phyloP scores from a whole-genome alignment of 768 basidiomycete genomes.

The Agaricus sinodeliciosus region DNA sequence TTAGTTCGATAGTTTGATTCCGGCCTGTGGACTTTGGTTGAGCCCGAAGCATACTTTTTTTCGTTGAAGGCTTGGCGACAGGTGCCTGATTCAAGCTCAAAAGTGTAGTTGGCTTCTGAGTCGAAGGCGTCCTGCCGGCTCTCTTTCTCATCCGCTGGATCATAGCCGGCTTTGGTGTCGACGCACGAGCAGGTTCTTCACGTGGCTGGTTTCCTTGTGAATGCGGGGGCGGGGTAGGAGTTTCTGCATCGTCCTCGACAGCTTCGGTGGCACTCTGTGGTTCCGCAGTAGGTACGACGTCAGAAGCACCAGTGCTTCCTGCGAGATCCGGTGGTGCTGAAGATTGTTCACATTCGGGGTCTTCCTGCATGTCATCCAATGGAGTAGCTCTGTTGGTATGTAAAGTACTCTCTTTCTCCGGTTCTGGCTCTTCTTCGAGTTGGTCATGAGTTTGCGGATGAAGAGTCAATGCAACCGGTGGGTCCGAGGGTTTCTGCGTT shows the following conservation, averaged over 20 bases:
- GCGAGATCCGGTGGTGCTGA: slow-evolving; percentile 32
- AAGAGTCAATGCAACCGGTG: not conserved
- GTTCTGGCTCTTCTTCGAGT: not conserved
- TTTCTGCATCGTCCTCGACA: slow-evolving; percentile 10
- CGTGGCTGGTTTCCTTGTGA: slow-evolving; percentile 1
- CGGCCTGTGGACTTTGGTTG: not conserved
- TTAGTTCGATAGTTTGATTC: not conserved
- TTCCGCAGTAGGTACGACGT: slow-evolving; percentile 9
- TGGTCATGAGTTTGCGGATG: not conserved
- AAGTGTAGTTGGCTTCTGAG: not conserved
- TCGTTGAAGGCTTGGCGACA: slow-evolving; percentile 3
- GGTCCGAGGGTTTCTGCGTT: not conserved
- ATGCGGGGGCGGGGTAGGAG: slow-evolving; percentile 15
- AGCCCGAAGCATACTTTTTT: slow-evolving; percentile 13
- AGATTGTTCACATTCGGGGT: not conserved
- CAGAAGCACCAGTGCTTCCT: slow-evolving; percentile 33
- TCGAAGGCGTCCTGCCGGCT: slow-evolving; percentile 17
- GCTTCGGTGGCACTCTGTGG: slow-evolving; percentile 17
- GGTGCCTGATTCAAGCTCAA: not conserved
- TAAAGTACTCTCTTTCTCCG: not conserved
- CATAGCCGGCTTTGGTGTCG: slow-evolving; percentile 20
- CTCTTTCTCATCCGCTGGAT: slow-evolving; percentile 37
- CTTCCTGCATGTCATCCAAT: not conserved
- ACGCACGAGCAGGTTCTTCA: not conserved
- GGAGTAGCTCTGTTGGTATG: not conserved